These are phyloP conservation scores for Fagopyrum esculentum DNA, from an alignment of 148 eudicot species.

Conservation along the genomic window DNA sequence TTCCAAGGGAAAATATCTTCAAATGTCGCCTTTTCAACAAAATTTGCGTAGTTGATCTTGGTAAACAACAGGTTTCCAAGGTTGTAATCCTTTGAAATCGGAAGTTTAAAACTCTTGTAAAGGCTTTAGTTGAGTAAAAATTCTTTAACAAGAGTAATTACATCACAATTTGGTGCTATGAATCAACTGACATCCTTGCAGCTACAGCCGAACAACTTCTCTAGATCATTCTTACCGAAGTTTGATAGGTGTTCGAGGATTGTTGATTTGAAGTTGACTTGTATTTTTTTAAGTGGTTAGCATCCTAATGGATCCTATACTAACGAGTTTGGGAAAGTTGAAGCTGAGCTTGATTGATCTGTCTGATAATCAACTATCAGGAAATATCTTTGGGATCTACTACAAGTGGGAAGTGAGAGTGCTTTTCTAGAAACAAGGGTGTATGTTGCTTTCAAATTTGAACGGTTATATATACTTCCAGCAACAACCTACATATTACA, in stretches of 20 bases:
- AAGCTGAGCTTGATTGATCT: conserved; percentile 69
- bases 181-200: conserved; percentile 61
- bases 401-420: conserved; percentile 46
- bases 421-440: too few species aligned
- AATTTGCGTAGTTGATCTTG: conserved; percentile 31
- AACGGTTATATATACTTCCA: too few species aligned
- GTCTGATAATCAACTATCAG: conserved; percentile 68
- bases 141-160: conserved; percentile 6
- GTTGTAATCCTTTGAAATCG: conserved; percentile 59
- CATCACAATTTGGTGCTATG: conserved; percentile 45
- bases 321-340: conserved; percentile 46
- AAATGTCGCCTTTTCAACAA: conserved; percentile 21
- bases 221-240: conserved; percentile 56
- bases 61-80: conserved; percentile 63
- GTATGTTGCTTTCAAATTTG: too few species aligned
- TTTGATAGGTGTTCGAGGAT: conserved; percentile 51
- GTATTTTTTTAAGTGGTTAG: conserved; percentile 57
- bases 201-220: conserved; percentile 48
- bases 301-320: conserved; percentile 50
- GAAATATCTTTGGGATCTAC: conserved; percentile 46
- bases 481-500: too few species aligned
- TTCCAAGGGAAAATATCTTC: conserved; percentile 62
- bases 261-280: conserved; percentile 66
- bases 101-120: conserved; percentile 45
- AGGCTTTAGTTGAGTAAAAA: conserved; percentile 52